Conservation (phyloP, 2,329 filamentous ascomycete species). For the Lasiodiplodia citricola region DNA sequence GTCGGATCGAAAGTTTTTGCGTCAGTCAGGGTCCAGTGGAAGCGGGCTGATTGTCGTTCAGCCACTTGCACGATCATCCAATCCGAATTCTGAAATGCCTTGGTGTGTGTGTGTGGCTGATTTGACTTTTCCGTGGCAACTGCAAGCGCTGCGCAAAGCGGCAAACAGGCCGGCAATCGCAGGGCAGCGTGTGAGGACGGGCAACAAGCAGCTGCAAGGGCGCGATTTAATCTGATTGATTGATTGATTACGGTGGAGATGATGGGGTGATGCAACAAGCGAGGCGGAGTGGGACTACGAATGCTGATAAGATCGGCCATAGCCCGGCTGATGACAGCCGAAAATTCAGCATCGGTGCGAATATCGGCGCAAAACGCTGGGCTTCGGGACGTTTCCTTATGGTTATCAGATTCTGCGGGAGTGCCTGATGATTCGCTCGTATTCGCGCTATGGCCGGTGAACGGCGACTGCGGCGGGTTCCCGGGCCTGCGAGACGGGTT, state of each 20-base stretch:
- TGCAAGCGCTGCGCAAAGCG: background rate
- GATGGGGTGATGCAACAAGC: constrained; percentile 3
- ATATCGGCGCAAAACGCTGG: background rate
- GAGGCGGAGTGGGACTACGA: background rate
- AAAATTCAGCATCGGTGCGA: background rate
- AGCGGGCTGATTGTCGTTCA: background rate
- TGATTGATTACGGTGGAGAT: constrained; percentile 2
- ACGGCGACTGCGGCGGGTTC: background rate
- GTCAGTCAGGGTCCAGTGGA: background rate
- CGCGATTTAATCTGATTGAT: constrained; percentile 6
- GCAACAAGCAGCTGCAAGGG: background rate
- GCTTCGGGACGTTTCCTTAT: background rate
- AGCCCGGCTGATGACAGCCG: background rate
- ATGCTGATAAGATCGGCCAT: constrained; percentile 12
- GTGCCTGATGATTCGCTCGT: background rate
- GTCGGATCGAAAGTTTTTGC: background rate
- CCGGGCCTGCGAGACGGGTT: background rate
- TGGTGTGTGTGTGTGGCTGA: too few species aligned
- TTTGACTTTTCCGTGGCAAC: background rate
- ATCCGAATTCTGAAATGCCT: too few species aligned
- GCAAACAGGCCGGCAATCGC: background rate
- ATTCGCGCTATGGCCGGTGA: background rate
- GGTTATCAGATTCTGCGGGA: constrained; percentile 16
- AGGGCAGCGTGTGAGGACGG: background rate
- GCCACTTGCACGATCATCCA: too few species aligned